A percentile compares a stretch with the other conserved stretches of the same genome.
Conservation (phyloP, 768 basidiomycete genomes). For the Tylopilus sp. region DNA sequence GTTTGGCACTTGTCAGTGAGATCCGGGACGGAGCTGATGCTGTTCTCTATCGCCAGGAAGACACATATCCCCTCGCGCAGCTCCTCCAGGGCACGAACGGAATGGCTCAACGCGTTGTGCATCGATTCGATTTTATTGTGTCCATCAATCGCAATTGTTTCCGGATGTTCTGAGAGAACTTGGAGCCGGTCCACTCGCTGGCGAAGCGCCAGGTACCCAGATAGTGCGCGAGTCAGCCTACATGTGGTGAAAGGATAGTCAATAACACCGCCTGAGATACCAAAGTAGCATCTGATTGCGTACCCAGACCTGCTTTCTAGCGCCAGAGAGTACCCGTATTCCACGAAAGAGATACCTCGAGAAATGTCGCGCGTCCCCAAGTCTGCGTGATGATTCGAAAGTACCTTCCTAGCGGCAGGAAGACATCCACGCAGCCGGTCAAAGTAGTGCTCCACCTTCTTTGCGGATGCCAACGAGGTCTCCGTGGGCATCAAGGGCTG, state of each 20-base stretch:
- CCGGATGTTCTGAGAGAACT: slow-evolving; percentile 16
- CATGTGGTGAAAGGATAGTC: not conserved
- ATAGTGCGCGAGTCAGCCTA: slow-evolving; percentile 21
- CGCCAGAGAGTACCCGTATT: slow-evolving; percentile 72
- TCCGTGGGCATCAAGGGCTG: slow-evolving; percentile 43
- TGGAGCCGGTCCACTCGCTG: slow-evolving; percentile 19
- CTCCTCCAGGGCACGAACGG: slow-evolving; percentile 36
- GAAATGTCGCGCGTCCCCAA: slow-evolving; percentile 84
- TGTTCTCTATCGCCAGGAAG: slow-evolving; percentile 33
- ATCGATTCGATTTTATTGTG: slow-evolving; percentile 17
- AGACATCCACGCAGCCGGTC: slow-evolving; percentile 60
- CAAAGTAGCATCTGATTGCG: slow-evolving; percentile 26
- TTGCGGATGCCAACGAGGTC: slow-evolving; percentile 21
- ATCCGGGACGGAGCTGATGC: slow-evolving; percentile 12
- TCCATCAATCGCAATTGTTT: slow-evolving; percentile 19
- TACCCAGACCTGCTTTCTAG: slow-evolving; percentile 63
- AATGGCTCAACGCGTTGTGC: slow-evolving; percentile 13
- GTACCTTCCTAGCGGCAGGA: slow-evolving; percentile 57
- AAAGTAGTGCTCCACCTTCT: slow-evolving; percentile 62
- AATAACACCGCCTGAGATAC: not conserved
- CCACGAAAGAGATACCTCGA: slow-evolving; percentile 71
- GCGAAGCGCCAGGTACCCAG: slow-evolving; percentile 11
- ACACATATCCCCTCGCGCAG: slow-evolving; percentile 31
- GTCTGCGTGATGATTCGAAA: slow-evolving; percentile 75
- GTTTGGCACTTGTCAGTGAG: slow-evolving; percentile 29